Conservation (phyloP, 139 green algal genomes). For the Coelastrella sp. region DNA sequence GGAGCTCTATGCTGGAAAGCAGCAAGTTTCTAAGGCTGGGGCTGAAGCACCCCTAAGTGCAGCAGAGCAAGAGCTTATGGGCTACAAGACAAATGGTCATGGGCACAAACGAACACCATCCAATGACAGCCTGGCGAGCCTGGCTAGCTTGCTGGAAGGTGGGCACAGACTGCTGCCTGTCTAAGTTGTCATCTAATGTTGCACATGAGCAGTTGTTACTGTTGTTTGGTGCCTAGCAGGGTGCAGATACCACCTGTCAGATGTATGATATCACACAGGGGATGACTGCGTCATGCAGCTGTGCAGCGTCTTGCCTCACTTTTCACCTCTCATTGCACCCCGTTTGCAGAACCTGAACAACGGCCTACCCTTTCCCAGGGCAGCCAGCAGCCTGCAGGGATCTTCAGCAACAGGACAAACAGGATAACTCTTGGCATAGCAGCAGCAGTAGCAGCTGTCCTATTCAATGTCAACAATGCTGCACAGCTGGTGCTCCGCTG, state of each 20-base stretch:
- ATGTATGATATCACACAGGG: no score
- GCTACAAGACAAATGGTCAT: background rate
- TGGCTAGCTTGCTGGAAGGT: conserved; percentile 35
- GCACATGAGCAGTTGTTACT: no score
- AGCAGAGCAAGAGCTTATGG: background rate
- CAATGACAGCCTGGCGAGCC: conserved; percentile 22
- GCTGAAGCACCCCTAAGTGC: background rate
- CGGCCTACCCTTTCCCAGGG: background rate
- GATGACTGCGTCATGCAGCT: no score
- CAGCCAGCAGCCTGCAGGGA: background rate
- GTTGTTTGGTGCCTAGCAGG: no score
- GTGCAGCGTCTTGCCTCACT: no score
- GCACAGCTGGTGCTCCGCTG: conserved; percentile 7
- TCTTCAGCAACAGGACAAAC: background rate
- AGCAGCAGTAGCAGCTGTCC: background rate
- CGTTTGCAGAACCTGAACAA: background rate
- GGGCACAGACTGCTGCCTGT: background rate
- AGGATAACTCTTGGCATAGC: background rate
- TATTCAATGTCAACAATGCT: background rate
- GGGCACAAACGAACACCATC: background rate
- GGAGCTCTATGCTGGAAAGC: background rate
- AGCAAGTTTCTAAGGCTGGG: background rate
- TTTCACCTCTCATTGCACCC: background rate
- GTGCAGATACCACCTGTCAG: no score
- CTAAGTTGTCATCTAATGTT: background rate